Evolutionary conservation across 768 basidiomycete genomes (phyloP).

Genomic region (Leccinum uliginosum): DNA sequence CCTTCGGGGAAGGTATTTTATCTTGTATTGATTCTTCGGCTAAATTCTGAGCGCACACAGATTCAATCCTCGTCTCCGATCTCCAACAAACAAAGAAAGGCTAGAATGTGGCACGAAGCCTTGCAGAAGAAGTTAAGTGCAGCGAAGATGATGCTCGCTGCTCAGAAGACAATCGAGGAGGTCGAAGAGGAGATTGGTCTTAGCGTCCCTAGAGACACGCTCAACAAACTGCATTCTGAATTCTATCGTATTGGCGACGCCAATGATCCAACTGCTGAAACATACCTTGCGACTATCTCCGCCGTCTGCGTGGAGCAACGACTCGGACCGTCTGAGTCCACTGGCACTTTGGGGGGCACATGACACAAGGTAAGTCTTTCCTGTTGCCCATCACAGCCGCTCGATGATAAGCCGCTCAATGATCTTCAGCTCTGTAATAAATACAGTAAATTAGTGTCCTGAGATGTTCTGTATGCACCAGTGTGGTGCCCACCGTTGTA

Average conservation of each 20-base stretch:
- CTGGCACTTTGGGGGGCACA: background rate
- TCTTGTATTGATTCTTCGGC: background rate
- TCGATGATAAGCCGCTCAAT: too few species aligned
- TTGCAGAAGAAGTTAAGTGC: background rate
- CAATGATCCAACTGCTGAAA: background rate
- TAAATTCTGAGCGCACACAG: background rate
- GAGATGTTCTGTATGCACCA: too few species aligned
- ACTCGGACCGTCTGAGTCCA: background rate
- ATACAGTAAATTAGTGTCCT: background rate
- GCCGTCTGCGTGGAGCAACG: background rate
- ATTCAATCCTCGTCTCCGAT: background rate
- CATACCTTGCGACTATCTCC: background rate
- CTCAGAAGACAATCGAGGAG: background rate
- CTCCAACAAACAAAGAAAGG: background rate
- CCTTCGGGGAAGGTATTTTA: background rate
- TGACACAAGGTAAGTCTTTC: background rate
- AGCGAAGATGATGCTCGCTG: background rate
- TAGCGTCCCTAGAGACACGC: background rate
- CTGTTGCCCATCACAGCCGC: background rate
- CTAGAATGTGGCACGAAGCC: background rate
- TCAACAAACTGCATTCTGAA: background rate
- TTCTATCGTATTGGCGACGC: background rate
- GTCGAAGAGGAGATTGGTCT: background rate
- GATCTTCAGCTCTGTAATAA: background rate
- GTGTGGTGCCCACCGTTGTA: background rate